Percentiles rank a stretch among this genome's conserved stretches.
These are phyloP conservation scores for Camelina sativa DNA, from an alignment of 345 rosid genomes.

Conservation along the genomic window DNA sequence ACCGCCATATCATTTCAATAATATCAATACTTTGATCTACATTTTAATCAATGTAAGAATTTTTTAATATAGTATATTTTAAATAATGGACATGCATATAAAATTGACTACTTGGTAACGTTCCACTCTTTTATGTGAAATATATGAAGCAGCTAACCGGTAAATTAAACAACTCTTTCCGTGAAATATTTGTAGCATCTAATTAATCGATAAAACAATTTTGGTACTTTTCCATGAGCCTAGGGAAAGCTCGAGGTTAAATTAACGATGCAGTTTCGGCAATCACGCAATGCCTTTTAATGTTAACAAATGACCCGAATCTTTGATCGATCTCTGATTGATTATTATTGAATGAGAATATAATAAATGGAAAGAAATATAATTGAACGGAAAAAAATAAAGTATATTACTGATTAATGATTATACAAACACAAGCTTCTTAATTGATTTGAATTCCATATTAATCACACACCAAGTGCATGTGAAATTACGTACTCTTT, in stretches of 20 bases:
- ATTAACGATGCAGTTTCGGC: not conserved
- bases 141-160: not conserved
- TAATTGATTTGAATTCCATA: not conserved
- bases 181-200: not conserved
- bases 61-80: not conserved
- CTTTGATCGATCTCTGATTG: not conserved
- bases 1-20: no score
- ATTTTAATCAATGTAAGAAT: not conserved
- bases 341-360: not conserved
- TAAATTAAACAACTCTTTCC: not conserved
- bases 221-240: not conserved
- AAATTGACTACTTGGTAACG: not conserved
- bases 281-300: not conserved
- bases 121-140: not conserved
- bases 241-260: not conserved
- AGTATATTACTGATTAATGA: no score
- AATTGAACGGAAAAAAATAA: no score
- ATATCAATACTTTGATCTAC: not conserved
- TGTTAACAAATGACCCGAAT: not conserved
- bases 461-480: not conserved
- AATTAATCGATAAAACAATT: not conserved
- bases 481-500: not conserved
- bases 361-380: no score
- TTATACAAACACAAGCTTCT: not conserved
- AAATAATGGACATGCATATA: not conserved